Base-by-base conservation (phyloP, 2,329 filamentous ascomycete genomes). In the Fusarium hostae region DNA sequence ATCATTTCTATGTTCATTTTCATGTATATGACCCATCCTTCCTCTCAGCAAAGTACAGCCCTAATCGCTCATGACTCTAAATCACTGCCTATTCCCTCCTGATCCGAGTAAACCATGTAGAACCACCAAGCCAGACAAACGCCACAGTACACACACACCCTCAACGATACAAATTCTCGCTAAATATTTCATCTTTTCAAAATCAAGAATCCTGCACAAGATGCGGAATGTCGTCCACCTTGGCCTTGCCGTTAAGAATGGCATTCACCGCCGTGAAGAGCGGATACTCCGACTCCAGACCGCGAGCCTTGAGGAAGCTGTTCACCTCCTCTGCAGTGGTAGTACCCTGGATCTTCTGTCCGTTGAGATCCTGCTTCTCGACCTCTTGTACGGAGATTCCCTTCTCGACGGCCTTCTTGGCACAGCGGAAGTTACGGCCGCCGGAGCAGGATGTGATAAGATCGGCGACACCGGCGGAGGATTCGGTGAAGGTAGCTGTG, bases 331-430 rank as follows among this genome's bases (percentile, higher is more conserved):
- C 89, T 12, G 96, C 95, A 6, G 96, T 99, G 75, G 91, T 91
- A 0, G 94, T 98, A 40, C 96, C 96, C 84, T 99, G 96, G 65
- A 99, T 86, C 85, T 97, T 97, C 86, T 99, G 96, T 18, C 96
- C 96, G 79, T 99, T 98, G 69, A 99, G 87, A 80, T 98, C 95
- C 65, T 90, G 88, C 78, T 89, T 88, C 86, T 99, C 96, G 45
- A 99, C 91, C 81, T 98, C 94, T 74, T 92, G 90, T 41, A 99
- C 94, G 12, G 89, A 87, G 74, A 95, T 86, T 34, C 92, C 91
- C 78, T 92, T 90, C 84, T 95, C 89, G 35, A 97, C 89, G 30
- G 93, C 91, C 85, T 95, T 90, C 86, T 92, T 97, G 54, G 96
- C 95, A 81, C 95, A 98, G 63, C 93, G 91, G 85, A 96, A 97